phyloP scores from a whole-genome alignment of 306 rosid species.

The Vigna nakashimae region DNA sequence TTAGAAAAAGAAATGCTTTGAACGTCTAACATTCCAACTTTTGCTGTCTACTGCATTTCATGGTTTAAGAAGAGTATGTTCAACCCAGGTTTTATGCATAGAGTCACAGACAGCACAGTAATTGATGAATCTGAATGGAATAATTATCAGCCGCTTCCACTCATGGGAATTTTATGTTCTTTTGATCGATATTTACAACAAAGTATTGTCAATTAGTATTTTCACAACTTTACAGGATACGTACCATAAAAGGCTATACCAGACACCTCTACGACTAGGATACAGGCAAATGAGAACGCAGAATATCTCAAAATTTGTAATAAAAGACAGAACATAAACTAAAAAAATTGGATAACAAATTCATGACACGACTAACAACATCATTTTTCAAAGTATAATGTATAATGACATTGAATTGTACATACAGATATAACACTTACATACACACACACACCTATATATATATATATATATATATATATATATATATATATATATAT shows the following conservation, averaged over 20 bases:
- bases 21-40: not conserved
- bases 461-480: no score
- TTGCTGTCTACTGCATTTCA: not conserved
- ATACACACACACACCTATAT: no score
- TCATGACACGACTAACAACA: not conserved
- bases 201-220: not conserved
- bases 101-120: not conserved
- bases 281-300: not conserved
- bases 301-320: constrained; percentile 3
- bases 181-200: not conserved
- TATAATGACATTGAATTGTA: not conserved
- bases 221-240: not conserved
- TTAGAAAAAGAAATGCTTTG: not conserved
- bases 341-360: not conserved
- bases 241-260: no score
- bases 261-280: not conserved
- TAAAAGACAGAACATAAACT: not conserved
- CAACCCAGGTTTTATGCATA: not conserved
- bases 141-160: not conserved
- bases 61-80: not conserved
- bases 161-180: not conserved
- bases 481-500: no score
- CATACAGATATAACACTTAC: not conserved
- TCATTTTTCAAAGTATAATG: not conserved
- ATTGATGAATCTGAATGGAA: not conserved